phyloP scores from a whole-genome alignment of 2,329 filamentous ascomycete genomes.

The Chaetomiaceae sp. region DNA sequence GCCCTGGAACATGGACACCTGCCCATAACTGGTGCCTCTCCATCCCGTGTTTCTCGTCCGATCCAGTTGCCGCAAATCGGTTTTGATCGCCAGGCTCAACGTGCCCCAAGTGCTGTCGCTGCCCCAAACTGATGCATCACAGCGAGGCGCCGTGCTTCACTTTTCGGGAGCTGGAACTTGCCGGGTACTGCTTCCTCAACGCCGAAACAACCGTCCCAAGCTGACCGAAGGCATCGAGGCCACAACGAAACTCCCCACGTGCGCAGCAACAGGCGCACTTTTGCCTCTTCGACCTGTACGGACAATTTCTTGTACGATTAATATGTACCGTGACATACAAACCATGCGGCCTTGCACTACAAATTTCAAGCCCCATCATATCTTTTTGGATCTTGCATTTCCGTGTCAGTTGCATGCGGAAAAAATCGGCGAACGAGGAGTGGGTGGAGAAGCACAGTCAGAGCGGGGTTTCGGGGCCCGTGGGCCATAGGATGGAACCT shows the following conservation, averaged over 20 bases:
- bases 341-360: too few species aligned
- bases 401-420: too few species aligned
- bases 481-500: conserved; percentile 2
- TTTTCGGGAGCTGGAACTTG: not conserved
- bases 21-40: too few species aligned
- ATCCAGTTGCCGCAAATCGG: conserved; percentile 5
- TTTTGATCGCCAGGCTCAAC: conserved; percentile 4
- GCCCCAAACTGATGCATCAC: not conserved
- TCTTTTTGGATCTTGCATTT: too few species aligned
- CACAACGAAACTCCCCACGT: too few species aligned
- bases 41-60: not conserved
- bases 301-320: too few species aligned
- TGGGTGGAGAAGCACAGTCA: not conserved
- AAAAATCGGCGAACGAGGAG: not conserved
- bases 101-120: not conserved
- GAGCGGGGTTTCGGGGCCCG: not conserved
- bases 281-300: too few species aligned
- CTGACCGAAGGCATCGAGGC: too few species aligned
- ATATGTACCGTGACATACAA: too few species aligned
- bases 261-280: too few species aligned
- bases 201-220: not conserved
- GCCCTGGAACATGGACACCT: too few species aligned
- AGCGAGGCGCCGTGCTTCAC: not conserved
- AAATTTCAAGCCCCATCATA: too few species aligned
- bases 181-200: conserved; percentile 17